Conservation (phyloP, 1,139 yeast genomes). For the Casaregolazyma lundiana region DNA sequence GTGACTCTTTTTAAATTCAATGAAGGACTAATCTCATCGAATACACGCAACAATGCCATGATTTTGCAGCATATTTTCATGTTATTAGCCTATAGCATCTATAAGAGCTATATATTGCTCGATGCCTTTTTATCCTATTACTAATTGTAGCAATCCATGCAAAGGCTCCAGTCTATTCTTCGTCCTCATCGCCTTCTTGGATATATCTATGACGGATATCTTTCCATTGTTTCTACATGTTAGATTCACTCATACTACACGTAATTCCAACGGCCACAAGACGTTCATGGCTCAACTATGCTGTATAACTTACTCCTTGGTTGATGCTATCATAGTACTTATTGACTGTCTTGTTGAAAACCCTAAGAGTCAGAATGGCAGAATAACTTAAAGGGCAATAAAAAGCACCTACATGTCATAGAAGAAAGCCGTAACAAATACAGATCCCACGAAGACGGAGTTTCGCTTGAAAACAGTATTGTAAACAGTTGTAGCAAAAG, state of each 20-base stretch:
- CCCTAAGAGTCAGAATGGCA: constrained; percentile 30
- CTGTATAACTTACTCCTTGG: constrained; percentile 50
- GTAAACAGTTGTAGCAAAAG: constrained; percentile 53
- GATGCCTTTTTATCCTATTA: background rate
- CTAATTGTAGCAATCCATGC: background rate
- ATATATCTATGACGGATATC: constrained; percentile 68
- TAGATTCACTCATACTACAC: constrained; percentile 10
- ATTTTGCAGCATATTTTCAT: constrained; percentile 1
- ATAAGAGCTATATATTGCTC: background rate
- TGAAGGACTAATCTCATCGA: too few relatives aligned
- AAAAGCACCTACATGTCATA: constrained; percentile 58
- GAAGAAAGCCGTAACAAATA: constrained; percentile 81
- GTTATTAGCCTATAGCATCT: background rate
- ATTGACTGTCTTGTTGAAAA: constrained; percentile 75
- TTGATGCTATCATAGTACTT: constrained; percentile 82
- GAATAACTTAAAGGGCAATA: background rate
- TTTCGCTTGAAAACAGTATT: constrained; percentile 86
- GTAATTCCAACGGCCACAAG: too few relatives aligned
- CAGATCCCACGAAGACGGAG: constrained; percentile 81
- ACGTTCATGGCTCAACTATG: background rate
- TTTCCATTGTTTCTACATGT: constrained; percentile 75
- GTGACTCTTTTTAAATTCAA: too few relatives aligned
- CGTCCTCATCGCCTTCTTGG: constrained; percentile 33
- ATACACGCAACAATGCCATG: too few relatives aligned
- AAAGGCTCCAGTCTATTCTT: constrained; percentile 26